These are phyloP conservation scores for Angophora floribunda DNA, from an alignment of 345 rosid genomes.

Conservation along the genomic window DNA sequence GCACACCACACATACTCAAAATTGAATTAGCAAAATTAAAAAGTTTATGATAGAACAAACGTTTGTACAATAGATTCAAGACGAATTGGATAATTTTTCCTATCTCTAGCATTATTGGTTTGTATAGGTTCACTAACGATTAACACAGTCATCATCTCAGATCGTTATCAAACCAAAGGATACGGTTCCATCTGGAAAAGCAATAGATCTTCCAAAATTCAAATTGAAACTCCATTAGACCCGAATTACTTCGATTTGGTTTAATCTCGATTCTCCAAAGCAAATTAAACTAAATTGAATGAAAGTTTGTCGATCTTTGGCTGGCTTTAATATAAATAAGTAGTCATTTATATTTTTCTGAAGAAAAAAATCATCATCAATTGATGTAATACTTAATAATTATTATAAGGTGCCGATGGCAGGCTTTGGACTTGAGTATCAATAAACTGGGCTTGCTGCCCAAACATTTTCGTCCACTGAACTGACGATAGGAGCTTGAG, in stretches of 20 bases:
- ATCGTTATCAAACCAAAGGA: neutral
- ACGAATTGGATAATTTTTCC: neutral
- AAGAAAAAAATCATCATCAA: neutral
- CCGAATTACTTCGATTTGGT: neutral
- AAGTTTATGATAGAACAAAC: neutral
- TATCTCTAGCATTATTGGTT: neutral
- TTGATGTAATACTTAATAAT: neutral
- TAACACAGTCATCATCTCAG: neutral
- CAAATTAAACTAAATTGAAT: neutral
- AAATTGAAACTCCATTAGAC: neutral
- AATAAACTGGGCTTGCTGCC: neutral
- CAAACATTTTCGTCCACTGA: neutral
- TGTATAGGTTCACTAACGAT: neutral
- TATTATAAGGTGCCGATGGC: neutral
- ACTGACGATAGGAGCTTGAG: neutral
- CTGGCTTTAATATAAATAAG: neutral
- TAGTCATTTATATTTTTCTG: neutral
- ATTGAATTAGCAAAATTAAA: neutral
- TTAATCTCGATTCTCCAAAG: neutral
- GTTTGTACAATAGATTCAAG: neutral
- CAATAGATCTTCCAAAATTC: neutral
- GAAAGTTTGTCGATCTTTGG: neutral
- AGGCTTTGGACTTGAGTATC: neutral
- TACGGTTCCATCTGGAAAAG: neutral
- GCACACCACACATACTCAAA: rapidly evolving